Conservation (phyloP, 2,329 filamentous ascomycete species). For the Microsporum canis region DNA sequence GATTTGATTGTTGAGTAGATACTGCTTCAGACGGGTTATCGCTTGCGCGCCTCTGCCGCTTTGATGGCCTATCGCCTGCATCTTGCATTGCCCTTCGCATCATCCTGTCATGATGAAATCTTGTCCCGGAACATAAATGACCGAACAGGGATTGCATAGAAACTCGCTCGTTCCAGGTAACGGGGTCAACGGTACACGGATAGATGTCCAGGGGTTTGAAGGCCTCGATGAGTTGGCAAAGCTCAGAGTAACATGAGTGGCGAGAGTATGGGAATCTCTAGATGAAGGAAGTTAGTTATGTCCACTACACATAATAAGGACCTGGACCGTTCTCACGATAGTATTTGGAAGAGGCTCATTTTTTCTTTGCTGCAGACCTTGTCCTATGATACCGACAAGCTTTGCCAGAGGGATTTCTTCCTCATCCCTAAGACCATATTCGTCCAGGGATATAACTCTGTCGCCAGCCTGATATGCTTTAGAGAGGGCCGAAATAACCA, state of each 20-base stretch:
- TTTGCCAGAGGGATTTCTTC: conserved; percentile 28
- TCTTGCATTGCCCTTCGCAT: conserved; percentile 39
- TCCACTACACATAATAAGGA: background rate
- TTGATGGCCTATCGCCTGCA: conserved; percentile 11
- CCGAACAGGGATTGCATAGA: conserved; percentile 64
- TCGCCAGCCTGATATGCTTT: conserved; percentile 25
- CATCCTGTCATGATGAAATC: conserved; percentile 54
- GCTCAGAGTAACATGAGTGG: conserved; percentile 75
- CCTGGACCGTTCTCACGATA: conserved; percentile 22
- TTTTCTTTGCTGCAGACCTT: conserved; percentile 12
- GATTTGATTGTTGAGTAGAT: conserved; percentile 12
- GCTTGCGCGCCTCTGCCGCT: conserved; percentile 8
- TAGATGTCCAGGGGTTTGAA: conserved; percentile 67
- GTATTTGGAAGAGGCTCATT: conserved; percentile 19
- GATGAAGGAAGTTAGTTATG: background rate
- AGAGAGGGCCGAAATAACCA: conserved; percentile 22
- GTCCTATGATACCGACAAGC: conserved; percentile 25
- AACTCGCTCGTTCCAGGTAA: conserved; percentile 50
- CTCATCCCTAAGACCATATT: conserved; percentile 28
- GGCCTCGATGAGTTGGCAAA: conserved; percentile 55
- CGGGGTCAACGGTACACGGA: conserved; percentile 63
- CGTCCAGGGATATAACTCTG: conserved; percentile 28
- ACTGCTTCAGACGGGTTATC: conserved; percentile 2
- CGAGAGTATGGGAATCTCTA: conserved; percentile 71
- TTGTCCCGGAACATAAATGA: conserved; percentile 47